A percentile compares a stretch with the other conserved stretches of the same genome.
Evolutionary conservation across 2,329 filamentous ascomycete genomes (phyloP).

Genomic region (Paramyrothecium sp.): DNA sequence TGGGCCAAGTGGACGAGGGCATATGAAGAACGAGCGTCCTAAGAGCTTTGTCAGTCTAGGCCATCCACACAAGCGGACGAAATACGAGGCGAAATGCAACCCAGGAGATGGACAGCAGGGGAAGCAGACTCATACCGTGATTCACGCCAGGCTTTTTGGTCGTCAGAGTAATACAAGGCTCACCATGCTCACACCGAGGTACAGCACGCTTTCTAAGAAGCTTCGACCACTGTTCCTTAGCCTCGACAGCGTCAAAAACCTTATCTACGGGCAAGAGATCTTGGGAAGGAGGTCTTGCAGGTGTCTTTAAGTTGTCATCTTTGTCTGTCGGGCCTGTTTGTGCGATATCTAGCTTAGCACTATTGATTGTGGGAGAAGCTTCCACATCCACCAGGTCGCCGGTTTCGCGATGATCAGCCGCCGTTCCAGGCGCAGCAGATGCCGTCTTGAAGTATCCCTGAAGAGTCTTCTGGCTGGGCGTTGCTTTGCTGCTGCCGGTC

Average conservation of each 20-base stretch:
- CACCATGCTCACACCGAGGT: constrained; percentile 83
- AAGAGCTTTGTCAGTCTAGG: constrained; percentile 13
- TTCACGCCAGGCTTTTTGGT: constrained; percentile 92
- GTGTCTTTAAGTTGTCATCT: not conserved
- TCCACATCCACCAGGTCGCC: too few relatives aligned
- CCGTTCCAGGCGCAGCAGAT: not conserved
- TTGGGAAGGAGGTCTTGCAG: constrained; percentile 2
- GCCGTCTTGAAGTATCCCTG: constrained; percentile 75
- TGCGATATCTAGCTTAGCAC: too few relatives aligned
- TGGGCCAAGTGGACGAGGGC: constrained; percentile 73
- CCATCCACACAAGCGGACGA: not conserved
- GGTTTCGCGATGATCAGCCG: not conserved
- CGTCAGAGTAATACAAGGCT: constrained; percentile 78
- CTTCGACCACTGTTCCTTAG: constrained; percentile 82
- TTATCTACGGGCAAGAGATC: constrained; percentile 26
- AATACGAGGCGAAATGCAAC: not conserved
- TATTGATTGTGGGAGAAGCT: too few relatives aligned
- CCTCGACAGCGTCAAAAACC: constrained; percentile 66
- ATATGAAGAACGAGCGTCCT: constrained; percentile 65
- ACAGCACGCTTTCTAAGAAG: constrained; percentile 72
- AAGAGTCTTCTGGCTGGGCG: constrained; percentile 54
- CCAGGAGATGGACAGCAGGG: not conserved
- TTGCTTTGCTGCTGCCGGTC: constrained; percentile 28
- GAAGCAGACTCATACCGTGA: constrained; percentile 49
- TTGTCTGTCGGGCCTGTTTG: not conserved